Base-by-base conservation (phyloP, 2,329 filamentous ascomycete genomes). In the Phialophora macrospora region DNA sequence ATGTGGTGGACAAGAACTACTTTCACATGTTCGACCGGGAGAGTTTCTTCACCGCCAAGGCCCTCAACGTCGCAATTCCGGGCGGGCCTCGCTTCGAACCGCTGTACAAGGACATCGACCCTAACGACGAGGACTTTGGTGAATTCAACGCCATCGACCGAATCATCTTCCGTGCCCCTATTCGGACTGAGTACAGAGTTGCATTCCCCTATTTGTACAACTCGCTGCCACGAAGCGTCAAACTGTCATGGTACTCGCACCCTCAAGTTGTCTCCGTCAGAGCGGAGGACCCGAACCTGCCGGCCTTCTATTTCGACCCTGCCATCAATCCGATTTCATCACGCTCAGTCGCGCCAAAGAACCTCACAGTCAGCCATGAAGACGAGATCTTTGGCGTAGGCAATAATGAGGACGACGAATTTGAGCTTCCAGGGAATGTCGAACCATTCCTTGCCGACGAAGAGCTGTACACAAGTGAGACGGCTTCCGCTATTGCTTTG, bases 61-160 rank as follows among this genome's bases (percentile, higher is more conserved):
- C 95, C 0, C 83, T 99, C 51, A 99, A 99, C 72, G 94, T 99
- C 60, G 94, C 96, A 9, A 92, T 99, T 62, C 95, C 95, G n/a
- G 95, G 95, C 76, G 96, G 95, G 9, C 95, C 95, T 67, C 89
- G 95, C 32, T 99, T 99, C 70, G 95, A 99, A 79, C 95, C 95
- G 26, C 78, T 99, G 22, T 99, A 97, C 83, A 99, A 99, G 80
- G 95, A 99, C 73, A 93, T 99, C 67, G 93, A 99, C 77, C 95
- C 95, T 1, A 99, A 99, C 73, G 94, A 98, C 72, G 95, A 99
- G 78, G 95, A 99, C 75, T 99, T 99, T 79, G 95, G 95, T 79
- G 95, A 99, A 79, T 99, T 99, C 84, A 99, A 99, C 75, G 95
- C 95, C 38, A 99, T 99, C 73, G 95, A 99, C 75, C 92, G 96